Evolutionary conservation across 768 basidiomycete species (phyloP).

Genomic region (Auriculariales sp.): DNA sequence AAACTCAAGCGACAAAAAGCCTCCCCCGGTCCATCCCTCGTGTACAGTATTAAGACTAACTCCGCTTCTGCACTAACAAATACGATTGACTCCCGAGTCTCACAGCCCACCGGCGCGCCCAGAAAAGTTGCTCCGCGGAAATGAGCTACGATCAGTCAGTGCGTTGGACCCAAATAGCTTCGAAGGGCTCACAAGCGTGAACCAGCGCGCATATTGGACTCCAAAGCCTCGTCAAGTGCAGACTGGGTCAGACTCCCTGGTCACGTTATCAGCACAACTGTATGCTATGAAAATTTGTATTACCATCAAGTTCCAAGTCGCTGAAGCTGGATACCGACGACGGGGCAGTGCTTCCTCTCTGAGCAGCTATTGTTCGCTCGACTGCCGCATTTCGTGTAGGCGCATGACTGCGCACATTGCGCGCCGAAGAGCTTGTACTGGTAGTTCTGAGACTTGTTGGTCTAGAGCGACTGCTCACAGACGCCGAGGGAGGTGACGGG

Average conservation of each 20-base stretch:
- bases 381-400: constrained; percentile 33
- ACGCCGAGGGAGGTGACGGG: constrained; percentile 51
- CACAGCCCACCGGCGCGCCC: too few species aligned
- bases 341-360: constrained; percentile 47
- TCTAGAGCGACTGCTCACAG: constrained; percentile 20
- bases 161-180: too few species aligned
- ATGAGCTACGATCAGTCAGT: too few species aligned
- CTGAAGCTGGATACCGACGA: constrained; percentile 76
- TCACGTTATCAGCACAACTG: background rate
- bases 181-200: constrained; percentile 50
- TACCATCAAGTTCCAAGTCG: constrained; percentile 21
- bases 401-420: constrained; percentile 38
- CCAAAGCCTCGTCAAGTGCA: constrained; percentile 63
- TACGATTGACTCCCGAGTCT: too few species aligned
- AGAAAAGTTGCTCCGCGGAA: too few species aligned
- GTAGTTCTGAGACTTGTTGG: constrained; percentile 26
- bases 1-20: too few species aligned
- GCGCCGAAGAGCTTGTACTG: constrained; percentile 48
- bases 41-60: too few species aligned
- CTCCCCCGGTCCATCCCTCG: too few species aligned
- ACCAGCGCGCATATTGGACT: constrained; percentile 56
- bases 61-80: too few species aligned
- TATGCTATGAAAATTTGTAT: background rate
- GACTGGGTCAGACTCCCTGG: constrained; percentile 69
- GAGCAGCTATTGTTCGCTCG: constrained; percentile 25